These are phyloP conservation scores for Ilex paraguariensis DNA, from an alignment of 305 asterid species.

Conservation along the genomic window DNA sequence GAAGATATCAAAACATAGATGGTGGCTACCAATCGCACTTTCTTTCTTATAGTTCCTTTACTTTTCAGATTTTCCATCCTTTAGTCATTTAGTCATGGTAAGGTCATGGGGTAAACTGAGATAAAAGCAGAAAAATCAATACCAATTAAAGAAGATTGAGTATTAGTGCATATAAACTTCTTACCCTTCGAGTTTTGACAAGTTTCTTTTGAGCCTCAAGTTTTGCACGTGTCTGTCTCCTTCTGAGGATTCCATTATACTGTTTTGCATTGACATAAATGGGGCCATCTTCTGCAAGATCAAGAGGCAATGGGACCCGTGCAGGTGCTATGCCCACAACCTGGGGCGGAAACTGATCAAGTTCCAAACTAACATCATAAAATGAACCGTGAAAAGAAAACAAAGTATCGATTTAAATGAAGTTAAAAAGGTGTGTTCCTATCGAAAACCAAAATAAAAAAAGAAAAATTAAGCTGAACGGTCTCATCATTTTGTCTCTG, in stretches of 20 bases:
- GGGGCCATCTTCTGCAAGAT: slow-evolving; percentile 80
- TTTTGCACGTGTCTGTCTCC: slow-evolving; percentile 83
- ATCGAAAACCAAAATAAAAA: no score
- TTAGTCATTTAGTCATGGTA: no score
- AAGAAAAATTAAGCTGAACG: no score
- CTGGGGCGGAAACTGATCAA: slow-evolving; percentile 48
- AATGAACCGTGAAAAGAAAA: not conserved
- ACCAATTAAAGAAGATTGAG: not conserved
- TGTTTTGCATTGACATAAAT: slow-evolving; percentile 79
- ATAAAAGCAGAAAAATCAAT: not conserved
- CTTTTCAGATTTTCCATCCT: no score
- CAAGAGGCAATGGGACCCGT: slow-evolving; percentile 67
- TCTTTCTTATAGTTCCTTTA: no score
- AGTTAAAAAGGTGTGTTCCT: no score
- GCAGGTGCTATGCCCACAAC: slow-evolving; percentile 42
- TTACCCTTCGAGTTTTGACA: slow-evolving; percentile 65
- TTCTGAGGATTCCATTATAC: slow-evolving; percentile 71
- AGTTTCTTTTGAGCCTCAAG: slow-evolving; percentile 86
- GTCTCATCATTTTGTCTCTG: no score
- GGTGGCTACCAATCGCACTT: no score
- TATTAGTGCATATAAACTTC: not conserved
- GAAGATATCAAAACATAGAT: no score
- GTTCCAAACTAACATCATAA: not conserved
- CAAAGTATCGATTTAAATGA: not conserved
- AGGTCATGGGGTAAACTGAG: no score